phyloP scores from a whole-genome alignment of 306 rosid genomes.

The Rosa multiflora region DNA sequence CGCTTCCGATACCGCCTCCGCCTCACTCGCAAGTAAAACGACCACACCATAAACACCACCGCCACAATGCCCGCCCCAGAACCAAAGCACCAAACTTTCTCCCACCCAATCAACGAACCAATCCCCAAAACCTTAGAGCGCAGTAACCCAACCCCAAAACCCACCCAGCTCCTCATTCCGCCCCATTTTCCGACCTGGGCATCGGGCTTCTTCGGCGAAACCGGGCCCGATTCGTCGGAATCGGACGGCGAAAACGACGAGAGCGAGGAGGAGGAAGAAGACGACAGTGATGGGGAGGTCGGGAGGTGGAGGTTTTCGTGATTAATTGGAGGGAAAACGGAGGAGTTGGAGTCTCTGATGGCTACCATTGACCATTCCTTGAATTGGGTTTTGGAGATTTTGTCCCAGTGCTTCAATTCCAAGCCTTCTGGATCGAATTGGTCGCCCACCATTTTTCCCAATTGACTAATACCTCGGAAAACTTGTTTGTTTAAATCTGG shows the following conservation, averaged over 20 bases:
- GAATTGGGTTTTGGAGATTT: conserved; percentile 8
- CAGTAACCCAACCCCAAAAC: conserved; percentile 37
- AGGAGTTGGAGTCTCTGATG: conserved; percentile 34
- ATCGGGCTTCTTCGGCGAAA: conserved; percentile 26
- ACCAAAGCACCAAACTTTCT: conserved; percentile 38
- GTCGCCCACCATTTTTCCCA: neutral
- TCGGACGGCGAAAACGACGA: conserved; percentile 48
- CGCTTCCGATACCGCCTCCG: conserved; percentile 30
- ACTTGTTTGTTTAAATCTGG: neutral
- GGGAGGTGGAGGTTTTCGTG: conserved; percentile 47
- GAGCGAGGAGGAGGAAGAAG: conserved; percentile 25
- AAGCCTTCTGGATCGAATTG: neutral
- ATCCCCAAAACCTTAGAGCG: conserved; percentile 42
- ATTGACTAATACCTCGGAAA: neutral
- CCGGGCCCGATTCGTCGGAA: conserved; percentile 32
- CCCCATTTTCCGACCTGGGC: conserved; percentile 25
- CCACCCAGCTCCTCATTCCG: conserved; percentile 35
- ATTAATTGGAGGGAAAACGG: conserved; percentile 48
- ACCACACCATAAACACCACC: conserved; percentile 37
- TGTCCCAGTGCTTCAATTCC: neutral
- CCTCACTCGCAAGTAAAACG: conserved; percentile 39
- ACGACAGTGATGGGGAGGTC: conserved; percentile 10
- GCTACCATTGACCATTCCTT: conserved; percentile 37
- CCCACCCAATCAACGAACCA: conserved; percentile 30
- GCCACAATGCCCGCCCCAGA: conserved; percentile 31